phyloP scores from a whole-genome alignment of 2,329 filamentous ascomycete species.

The Colletotrichum cordylinicola region DNA sequence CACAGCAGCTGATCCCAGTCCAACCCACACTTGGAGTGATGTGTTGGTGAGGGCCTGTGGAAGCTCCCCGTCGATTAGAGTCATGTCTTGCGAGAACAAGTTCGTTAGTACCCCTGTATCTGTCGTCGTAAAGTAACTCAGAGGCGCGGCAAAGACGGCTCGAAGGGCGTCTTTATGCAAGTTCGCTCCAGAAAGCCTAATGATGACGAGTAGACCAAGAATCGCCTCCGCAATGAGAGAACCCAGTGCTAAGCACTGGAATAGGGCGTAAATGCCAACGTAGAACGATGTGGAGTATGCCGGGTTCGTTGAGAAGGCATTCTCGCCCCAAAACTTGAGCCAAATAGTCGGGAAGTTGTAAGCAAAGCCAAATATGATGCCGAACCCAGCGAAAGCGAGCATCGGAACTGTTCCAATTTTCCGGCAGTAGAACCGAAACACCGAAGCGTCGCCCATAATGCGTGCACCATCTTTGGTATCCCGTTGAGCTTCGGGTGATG shows the following conservation, averaged over 20 bases:
- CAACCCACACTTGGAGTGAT: slow-evolving; percentile 37
- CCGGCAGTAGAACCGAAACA: background rate
- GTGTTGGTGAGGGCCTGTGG: background rate
- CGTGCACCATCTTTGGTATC: background rate
- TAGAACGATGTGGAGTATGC: slow-evolving; percentile 29
- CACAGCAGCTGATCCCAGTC: slow-evolving; percentile 46
- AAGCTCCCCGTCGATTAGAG: slow-evolving; percentile 27
- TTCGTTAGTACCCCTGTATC: background rate
- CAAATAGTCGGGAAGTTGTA: slow-evolving; percentile 39
- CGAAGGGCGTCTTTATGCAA: background rate
- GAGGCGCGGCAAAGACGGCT: background rate
- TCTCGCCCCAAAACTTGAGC: slow-evolving; percentile 46
- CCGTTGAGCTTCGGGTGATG: background rate
- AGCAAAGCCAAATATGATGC: slow-evolving; percentile 26
- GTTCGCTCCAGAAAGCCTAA: background rate
- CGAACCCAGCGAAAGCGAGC: background rate
- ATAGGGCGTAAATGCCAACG: slow-evolving; percentile 32
- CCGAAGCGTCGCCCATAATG: background rate
- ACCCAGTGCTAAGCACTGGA: background rate
- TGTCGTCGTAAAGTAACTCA: background rate
- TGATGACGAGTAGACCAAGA: background rate
- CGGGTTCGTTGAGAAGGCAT: slow-evolving; percentile 24
- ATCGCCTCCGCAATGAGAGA: background rate
- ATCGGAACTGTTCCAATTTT: background rate
- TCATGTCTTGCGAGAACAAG: slow-evolving; percentile 25